Evolutionary conservation across 1,139 yeast genomes (phyloP).

Genomic region (Magnusiomyces magnusii): DNA sequence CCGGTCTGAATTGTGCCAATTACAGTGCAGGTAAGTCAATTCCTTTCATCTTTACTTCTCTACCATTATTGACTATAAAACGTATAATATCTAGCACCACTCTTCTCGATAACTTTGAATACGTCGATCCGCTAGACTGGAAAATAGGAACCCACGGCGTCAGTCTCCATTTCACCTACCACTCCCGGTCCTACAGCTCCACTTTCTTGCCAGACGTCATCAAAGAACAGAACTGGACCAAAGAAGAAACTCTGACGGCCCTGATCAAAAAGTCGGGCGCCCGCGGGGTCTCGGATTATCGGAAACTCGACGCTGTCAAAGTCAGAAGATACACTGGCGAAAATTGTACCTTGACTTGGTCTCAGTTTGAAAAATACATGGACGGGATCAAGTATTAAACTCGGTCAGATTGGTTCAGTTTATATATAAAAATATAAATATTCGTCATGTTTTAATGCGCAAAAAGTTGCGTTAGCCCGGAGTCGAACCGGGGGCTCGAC

Average conservation of each 20-base stretch:
- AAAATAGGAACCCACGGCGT: conserved; percentile 76
- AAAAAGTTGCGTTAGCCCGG: conserved; percentile 35
- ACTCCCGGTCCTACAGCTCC: conserved; percentile 42
- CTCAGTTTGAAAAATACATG: neutral
- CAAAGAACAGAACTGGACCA: conserved; percentile 79
- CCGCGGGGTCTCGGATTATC: neutral
- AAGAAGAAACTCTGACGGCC: conserved; percentile 59
- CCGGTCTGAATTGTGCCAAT: conserved; percentile 43
- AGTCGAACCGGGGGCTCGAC: conserved; percentile 50
- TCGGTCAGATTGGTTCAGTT: too few relatives aligned
- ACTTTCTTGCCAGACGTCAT: conserved; percentile 92
- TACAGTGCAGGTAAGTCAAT: conserved; percentile 37
- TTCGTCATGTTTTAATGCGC: too few relatives aligned
- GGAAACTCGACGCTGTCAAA: neutral
- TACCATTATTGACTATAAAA: neutral
- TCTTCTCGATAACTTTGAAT: conserved; percentile 52
- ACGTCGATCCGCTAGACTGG: conserved; percentile 59
- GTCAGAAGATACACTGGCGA: conserved; percentile 4
- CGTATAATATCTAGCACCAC: conserved; percentile 45
- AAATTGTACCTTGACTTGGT: conserved; percentile 1
- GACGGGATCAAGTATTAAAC: neutral
- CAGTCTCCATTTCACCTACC: conserved; percentile 42
- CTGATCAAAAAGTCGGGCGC: conserved; percentile 66
- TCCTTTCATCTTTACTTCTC: neutral
- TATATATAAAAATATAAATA: too few relatives aligned